These are phyloP conservation scores for Akanthomyces lecanii DNA, from an alignment of 2,329 filamentous ascomycete genomes.

Conservation along the genomic window DNA sequence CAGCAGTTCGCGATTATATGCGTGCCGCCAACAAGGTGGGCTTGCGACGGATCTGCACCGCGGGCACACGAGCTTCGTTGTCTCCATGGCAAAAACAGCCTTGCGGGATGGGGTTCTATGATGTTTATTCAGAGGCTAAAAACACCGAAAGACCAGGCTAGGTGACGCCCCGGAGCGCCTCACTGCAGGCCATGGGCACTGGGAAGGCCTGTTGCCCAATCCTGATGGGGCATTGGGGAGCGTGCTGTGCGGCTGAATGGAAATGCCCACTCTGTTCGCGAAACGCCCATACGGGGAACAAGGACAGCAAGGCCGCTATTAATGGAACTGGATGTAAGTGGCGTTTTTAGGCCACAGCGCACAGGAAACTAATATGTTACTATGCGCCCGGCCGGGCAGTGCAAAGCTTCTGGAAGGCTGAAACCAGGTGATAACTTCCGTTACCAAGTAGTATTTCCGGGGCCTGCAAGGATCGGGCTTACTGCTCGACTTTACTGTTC, in stretches of 20 bases:
- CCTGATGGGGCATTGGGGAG: background rate
- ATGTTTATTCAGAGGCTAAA: conserved; percentile 5
- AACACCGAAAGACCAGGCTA: background rate
- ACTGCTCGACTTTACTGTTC: background rate
- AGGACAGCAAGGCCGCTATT: background rate
- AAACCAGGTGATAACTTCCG: background rate
- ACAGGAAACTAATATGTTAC: background rate
- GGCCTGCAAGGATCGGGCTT: background rate
- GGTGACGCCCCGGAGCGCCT: conserved; percentile 6
- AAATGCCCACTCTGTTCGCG: conserved; percentile 2
- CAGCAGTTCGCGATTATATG: background rate
- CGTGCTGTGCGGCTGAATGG: conserved; percentile 14
- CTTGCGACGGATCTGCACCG: background rate
- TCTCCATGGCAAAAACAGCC: conserved; percentile 11
- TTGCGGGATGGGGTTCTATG: background rate
- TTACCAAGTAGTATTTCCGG: background rate
- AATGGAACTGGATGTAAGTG: conserved; percentile 10
- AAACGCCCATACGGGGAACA: conserved; percentile 6
- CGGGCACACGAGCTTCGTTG: conserved; percentile 12
- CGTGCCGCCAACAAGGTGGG: background rate
- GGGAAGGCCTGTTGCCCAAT: background rate
- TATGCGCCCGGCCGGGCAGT: background rate
- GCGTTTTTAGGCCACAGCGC: background rate
- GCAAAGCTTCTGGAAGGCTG: background rate
- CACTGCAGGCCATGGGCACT: background rate